phyloP scores from a whole-genome alignment of 2,329 filamentous ascomycete species.

The Monilinia fructigena region DNA sequence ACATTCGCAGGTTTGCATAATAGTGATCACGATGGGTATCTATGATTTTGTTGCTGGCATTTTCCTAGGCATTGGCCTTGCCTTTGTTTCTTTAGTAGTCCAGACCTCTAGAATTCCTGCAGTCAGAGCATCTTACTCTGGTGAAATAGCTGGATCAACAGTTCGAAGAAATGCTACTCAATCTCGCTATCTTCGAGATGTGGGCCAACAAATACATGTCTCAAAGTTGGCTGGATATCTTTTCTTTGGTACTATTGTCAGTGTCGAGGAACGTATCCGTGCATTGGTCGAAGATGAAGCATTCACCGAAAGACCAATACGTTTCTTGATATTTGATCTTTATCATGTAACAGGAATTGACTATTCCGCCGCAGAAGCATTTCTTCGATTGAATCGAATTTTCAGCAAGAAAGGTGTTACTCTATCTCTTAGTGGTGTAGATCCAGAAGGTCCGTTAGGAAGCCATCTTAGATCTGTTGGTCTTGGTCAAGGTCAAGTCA shows the following conservation, averaged over 20 bases:
- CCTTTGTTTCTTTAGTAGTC: constrained; percentile 86
- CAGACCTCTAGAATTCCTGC: constrained; percentile 89
- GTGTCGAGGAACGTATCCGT: constrained; percentile 85
- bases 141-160: constrained; percentile 85
- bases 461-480: constrained; percentile 80
- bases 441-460: constrained; percentile 72
- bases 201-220: constrained; percentile 83
- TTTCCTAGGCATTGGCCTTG: constrained; percentile 83
- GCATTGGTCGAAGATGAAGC: constrained; percentile 77
- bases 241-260: constrained; percentile 98
- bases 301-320: constrained; percentile 76
- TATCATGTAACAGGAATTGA: constrained; percentile 88
- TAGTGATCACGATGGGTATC: constrained; percentile 92
- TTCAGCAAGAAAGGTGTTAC: constrained; percentile 74
- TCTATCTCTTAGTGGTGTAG: constrained; percentile 79
- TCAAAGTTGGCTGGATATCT: constrained; percentile 91
- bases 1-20: constrained; percentile 64
- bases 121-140: constrained; percentile 85
- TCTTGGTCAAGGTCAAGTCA: constrained; percentile 54
- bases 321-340: constrained; percentile 86
- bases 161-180: constrained; percentile 89
- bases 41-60: constrained; percentile 97
- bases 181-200: constrained; percentile 78
- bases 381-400: constrained; percentile 86
- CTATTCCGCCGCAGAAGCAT: constrained; percentile 94